These are phyloP conservation scores for Salix dunnii DNA, from an alignment of 345 rosid genomes.

Conservation along the genomic window DNA sequence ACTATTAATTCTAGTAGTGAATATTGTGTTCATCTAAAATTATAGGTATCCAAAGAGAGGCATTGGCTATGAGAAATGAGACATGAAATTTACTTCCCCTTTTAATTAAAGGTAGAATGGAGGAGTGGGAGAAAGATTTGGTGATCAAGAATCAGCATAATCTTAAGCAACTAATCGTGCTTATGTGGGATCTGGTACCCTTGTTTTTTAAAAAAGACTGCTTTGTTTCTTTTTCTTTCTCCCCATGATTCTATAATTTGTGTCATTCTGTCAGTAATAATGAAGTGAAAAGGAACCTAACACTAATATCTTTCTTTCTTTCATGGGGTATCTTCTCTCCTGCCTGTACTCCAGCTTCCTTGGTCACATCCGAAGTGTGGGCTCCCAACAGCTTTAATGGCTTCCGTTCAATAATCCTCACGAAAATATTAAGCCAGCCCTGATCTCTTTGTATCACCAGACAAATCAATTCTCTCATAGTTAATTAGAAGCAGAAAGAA, in stretches of 20 bases:
- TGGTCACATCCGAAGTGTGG: not conserved
- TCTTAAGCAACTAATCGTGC: conserved; percentile 22
- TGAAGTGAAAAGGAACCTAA: conserved; percentile 24
- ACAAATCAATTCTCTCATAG: not conserved
- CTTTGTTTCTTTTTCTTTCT: conserved; percentile 6
- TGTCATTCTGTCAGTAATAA: conserved; percentile 22
- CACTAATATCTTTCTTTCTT: not conserved
- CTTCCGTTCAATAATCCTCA: no score
- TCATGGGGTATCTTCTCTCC: conserved; percentile 3
- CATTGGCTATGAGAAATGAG: not conserved
- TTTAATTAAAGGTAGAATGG: conserved; percentile 2
- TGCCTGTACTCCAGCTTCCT: conserved; percentile 2
- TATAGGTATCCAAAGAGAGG: not conserved
- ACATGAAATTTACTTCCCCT: conserved; percentile 6
- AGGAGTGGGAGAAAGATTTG: conserved; percentile 32
- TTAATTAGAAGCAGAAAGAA: not conserved
- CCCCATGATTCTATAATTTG: conserved; percentile 19
- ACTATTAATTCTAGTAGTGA: not conserved
- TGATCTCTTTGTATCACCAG: not conserved
- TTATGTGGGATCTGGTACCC: conserved; percentile 39
- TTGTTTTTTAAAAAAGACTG: conserved; percentile 5
- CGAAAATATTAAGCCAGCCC: not conserved
- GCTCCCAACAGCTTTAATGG: not conserved
- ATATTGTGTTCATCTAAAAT: conserved; percentile 5
- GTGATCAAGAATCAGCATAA: conserved; percentile 45